Percentiles rank a stretch among this genome's conserved stretches.
Conservation (phyloP, 495 filamentous ascomycete species). For the Podospora pseudocomata region DNA sequence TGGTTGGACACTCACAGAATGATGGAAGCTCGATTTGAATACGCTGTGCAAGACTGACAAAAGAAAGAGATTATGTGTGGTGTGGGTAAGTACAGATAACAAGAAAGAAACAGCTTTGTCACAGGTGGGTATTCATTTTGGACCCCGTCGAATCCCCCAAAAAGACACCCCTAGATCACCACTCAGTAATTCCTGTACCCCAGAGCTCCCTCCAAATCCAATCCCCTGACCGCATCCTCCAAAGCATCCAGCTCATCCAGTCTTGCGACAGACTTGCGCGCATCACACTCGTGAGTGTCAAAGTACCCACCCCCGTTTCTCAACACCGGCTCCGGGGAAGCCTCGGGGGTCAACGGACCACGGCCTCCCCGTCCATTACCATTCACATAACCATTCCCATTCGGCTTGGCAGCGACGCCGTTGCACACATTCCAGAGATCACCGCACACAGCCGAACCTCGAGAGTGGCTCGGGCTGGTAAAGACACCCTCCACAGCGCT, state of each 20-base stretch:
- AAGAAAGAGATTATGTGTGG: not conserved
- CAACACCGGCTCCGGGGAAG: conserved; percentile 25
- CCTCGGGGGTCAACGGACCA: conserved; percentile 23
- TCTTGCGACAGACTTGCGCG: conserved; percentile 16
- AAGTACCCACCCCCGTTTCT: conserved; percentile 3
- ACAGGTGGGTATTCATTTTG: not conserved
- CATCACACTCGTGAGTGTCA: conserved; percentile 22
- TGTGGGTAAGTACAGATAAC: not conserved
- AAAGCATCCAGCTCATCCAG: conserved; percentile 21
- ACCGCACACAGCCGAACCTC: not conserved
- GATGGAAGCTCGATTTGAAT: not conserved
- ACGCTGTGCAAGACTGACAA: not conserved
- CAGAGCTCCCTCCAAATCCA: conserved; percentile 26
- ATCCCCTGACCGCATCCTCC: conserved; percentile 20
- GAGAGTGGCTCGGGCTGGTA: conserved; percentile 5
- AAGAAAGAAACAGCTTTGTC: not conserved
- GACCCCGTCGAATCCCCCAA: too few relatives aligned
- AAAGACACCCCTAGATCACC: too few relatives aligned
- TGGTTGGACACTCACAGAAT: not conserved
- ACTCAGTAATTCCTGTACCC: conserved; percentile 21
- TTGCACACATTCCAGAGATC: conserved; percentile 7
- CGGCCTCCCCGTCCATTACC: conserved; percentile 7
- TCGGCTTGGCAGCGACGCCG: not conserved
- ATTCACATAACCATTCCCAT: conserved; percentile 10
- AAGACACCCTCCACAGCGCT: conserved; percentile 13